A percentile compares a stretch with the other conserved stretches of the same genome.
These are phyloP conservation scores for Wallacemonas collosoma DNA, from an alignment of 208 protist genomes.

Conservation along the genomic window DNA sequence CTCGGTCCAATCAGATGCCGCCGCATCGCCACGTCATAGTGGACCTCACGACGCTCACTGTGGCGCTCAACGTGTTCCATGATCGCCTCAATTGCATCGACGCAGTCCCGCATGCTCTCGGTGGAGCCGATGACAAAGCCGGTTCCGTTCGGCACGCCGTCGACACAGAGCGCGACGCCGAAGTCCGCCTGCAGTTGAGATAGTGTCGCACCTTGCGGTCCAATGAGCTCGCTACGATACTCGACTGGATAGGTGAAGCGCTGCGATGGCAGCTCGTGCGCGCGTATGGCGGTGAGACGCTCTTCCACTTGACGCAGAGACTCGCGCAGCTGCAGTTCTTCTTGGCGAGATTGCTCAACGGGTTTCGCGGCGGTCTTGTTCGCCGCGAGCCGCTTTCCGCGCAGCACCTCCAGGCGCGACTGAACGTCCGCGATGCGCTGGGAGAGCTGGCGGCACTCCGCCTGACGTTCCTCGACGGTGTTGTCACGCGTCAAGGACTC, in stretches of 20 bases:
- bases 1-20: constrained; percentile 40
- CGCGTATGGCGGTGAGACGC: constrained; percentile 28
- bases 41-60: constrained; percentile 19
- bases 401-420: constrained; percentile 16
- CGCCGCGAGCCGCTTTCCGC: constrained; percentile 9
- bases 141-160: constrained; percentile 26
- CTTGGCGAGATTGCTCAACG: constrained; percentile 16
- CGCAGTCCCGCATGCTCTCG: constrained; percentile 25
- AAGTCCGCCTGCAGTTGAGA: constrained; percentile 69
- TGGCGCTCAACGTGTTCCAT: constrained; percentile 25
- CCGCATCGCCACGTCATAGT: constrained; percentile 25
- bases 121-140: constrained; percentile 39
- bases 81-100: constrained; percentile 41
- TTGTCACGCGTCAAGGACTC: background rate
- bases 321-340: constrained; percentile 9
- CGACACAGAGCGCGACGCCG: constrained; percentile 52
- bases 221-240: constrained; percentile 36
- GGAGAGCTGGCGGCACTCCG: background rate
- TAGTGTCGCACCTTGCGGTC: constrained; percentile 43
- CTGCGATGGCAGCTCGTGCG: constrained; percentile 14
- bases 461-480: background rate
- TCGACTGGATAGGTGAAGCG: constrained; percentile 37
- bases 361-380: background rate
- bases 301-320: constrained; percentile 16
- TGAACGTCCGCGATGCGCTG: constrained; percentile 17